Percentiles rank a stretch among this genome's conserved stretches.
phyloP scores from a whole-genome alignment of 2,329 filamentous ascomycete species.

The Coleophoma eucalyptorum region DNA sequence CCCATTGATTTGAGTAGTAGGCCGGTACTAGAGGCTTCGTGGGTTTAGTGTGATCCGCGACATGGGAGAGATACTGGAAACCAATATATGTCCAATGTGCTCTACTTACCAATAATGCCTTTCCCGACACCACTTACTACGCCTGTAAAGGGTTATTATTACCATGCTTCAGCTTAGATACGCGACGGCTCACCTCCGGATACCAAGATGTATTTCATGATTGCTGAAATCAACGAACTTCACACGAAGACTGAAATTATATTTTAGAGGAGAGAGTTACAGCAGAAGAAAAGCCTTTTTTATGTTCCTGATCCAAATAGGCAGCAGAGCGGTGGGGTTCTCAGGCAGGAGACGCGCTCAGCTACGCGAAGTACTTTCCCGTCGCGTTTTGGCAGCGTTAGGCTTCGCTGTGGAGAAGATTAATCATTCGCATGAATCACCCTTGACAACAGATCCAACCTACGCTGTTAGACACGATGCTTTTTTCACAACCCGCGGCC shows the following conservation, averaged over 20 bases:
- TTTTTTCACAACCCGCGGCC: too few species aligned
- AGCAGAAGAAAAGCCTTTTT: too few species aligned
- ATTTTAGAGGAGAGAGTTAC: neutral
- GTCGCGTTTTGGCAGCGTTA: too few species aligned
- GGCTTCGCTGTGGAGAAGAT: too few species aligned
- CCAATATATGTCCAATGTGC: neutral
- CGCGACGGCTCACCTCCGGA: constrained; percentile 56
- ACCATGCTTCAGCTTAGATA: neutral
- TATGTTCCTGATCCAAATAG: too few species aligned
- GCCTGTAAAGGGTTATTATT: constrained; percentile 24
- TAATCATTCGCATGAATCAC: too few species aligned
- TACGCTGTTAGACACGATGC: too few species aligned
- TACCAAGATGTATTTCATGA: constrained; percentile 80
- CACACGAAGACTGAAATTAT: neutral
- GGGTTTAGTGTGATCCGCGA: constrained; percentile 10
- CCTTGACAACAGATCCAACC: too few species aligned
- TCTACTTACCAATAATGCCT: constrained; percentile 60
- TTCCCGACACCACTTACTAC: constrained; percentile 57
- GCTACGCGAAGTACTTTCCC: too few species aligned
- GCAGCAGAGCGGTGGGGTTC: too few species aligned
- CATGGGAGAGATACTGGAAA: neutral
- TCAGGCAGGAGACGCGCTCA: too few species aligned
- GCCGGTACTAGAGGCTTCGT: constrained; percentile 63
- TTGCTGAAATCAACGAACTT: constrained; percentile 22
- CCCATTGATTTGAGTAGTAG: constrained; percentile 78